phyloP scores from a whole-genome alignment of 208 protist genomes.

The Crithidia acanthocephali region DNA sequence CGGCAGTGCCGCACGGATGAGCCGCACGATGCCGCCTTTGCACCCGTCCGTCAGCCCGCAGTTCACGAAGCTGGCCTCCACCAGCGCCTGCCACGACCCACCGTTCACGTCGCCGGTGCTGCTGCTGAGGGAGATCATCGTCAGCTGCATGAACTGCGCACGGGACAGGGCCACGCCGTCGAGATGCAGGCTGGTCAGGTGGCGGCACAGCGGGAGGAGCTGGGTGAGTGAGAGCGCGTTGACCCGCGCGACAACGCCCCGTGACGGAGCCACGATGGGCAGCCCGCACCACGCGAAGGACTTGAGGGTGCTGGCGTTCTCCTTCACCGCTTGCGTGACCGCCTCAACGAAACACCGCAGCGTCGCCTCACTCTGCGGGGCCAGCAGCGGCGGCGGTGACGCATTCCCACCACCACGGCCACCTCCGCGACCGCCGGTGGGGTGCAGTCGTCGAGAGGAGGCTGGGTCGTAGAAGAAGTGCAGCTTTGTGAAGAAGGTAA shows the following conservation, averaged over 20 bases:
- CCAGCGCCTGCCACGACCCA: slow-evolving; percentile 40
- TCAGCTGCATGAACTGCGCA: slow-evolving; percentile 42
- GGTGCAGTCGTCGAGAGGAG: not conserved
- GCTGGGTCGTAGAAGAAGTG: slow-evolving; percentile 19
- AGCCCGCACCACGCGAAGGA: slow-evolving; percentile 48
- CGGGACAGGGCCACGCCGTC: slow-evolving; percentile 38
- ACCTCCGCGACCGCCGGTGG: not conserved
- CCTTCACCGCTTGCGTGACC: slow-evolving; percentile 24
- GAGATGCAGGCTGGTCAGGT: slow-evolving; percentile 46
- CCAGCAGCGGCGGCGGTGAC: slow-evolving; percentile 3
- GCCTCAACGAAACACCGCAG: slow-evolving; percentile 31
- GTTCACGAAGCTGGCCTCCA: slow-evolving; percentile 62
- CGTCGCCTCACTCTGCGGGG: slow-evolving; percentile 13
- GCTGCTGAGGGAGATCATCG: slow-evolving; percentile 10
- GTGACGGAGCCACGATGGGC: slow-evolving; percentile 10
- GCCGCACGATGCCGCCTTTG: slow-evolving; percentile 42
- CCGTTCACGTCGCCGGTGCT: slow-evolving; percentile 9
- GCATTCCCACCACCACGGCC: not conserved
- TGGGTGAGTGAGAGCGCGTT: slow-evolving; percentile 37
- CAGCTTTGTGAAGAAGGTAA: slow-evolving; percentile 17
- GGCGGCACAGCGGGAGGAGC: slow-evolving; percentile 39
- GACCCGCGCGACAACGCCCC: not conserved
- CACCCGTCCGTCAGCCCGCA: slow-evolving; percentile 63
- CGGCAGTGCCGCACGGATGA: slow-evolving; percentile 37
- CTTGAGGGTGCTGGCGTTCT: slow-evolving; percentile 22